Evolutionary conservation across 768 basidiomycete species (phyloP).

Genomic region (Termitomyces titanicus): DNA sequence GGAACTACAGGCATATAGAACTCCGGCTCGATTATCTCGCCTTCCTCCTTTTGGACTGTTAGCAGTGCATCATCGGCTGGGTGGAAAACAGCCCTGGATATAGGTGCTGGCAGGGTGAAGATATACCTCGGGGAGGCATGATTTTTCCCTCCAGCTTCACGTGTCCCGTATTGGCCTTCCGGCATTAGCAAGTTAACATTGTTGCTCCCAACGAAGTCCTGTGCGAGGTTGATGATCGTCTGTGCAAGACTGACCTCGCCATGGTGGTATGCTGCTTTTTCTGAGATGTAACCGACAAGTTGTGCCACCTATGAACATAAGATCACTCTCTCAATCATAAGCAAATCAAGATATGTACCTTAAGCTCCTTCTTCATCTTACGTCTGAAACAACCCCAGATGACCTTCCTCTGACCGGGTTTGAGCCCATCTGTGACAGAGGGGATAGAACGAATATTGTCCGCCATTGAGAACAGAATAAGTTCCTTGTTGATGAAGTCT

Average conservation of each 20-base stretch:
- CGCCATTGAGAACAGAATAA: slow-evolving; percentile 99
- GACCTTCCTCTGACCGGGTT: slow-evolving; percentile 97
- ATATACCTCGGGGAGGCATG: slow-evolving; percentile 97
- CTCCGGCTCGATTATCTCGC: slow-evolving; percentile 83
- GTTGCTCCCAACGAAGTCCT: slow-evolving; percentile 93
- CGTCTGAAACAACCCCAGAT: slow-evolving; percentile 96
- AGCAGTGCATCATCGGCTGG: slow-evolving; percentile 85
- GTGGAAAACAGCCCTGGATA: slow-evolving; percentile 78
- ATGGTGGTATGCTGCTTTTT: slow-evolving; percentile 95
- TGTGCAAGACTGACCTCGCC: slow-evolving; percentile 84
- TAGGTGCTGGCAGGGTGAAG: slow-evolving; percentile 72
- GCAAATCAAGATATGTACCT: slow-evolving; percentile 40
- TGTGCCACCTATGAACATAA: slow-evolving; percentile 72
- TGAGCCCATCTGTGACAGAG: slow-evolving; percentile 88
- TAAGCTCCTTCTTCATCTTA: slow-evolving; percentile 89
- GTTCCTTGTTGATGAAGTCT: slow-evolving; percentile 97
- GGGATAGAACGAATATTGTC: slow-evolving; percentile 99
- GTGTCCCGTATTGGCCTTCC: slow-evolving; percentile 94
- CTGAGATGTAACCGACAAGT: slow-evolving; percentile 91
- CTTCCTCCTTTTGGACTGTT: slow-evolving; percentile 83
- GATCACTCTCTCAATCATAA: background rate
- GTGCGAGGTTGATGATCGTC: slow-evolving; percentile 93
- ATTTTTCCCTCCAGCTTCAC: slow-evolving; percentile 91
- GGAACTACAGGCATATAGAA: slow-evolving; percentile 92
- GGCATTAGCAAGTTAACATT: slow-evolving; percentile 88